phyloP scores from a whole-genome alignment of 2,329 filamentous ascomycete genomes.

The Seiridium cupressi region DNA sequence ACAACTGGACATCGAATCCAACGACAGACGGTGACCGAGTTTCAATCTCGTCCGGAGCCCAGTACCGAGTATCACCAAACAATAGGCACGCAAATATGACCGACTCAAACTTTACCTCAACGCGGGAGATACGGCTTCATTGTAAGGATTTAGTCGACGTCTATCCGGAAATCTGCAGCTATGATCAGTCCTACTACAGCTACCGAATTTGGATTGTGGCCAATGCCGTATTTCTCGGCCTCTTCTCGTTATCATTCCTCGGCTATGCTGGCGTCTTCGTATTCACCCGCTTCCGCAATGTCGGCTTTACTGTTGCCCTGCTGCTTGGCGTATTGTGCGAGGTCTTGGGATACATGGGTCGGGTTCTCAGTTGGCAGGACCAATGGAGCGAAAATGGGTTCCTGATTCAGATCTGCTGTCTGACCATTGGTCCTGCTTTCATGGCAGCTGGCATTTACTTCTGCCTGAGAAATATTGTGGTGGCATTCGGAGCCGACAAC shows the following conservation, averaged over 20 bases:
- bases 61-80: neutral
- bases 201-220: constrained; percentile 54
- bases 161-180: constrained; percentile 11
- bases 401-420: constrained; percentile 57
- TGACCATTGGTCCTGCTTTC: constrained; percentile 66
- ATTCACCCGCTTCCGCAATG: constrained; percentile 43
- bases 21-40: too few species aligned
- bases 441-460: constrained; percentile 64
- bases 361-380: constrained; percentile 54
- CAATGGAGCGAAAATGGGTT: constrained; percentile 47
- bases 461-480: constrained; percentile 51
- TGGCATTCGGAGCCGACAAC: constrained; percentile 45
- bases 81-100: neutral
- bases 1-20: neutral
- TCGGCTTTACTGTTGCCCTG: constrained; percentile 53
- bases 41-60: too few species aligned
- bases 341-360: constrained; percentile 57
- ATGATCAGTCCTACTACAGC: constrained; percentile 37
- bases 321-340: constrained; percentile 52
- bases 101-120: neutral
- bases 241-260: constrained; percentile 22
- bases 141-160: constrained; percentile 1
- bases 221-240: constrained; percentile 48
- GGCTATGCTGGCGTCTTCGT: constrained; percentile 49
- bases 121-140: neutral